Percentiles rank a stretch among this genome's conserved stretches.
These are phyloP conservation scores for Ophioceras dolichostomum DNA, from an alignment of 2,329 filamentous ascomycete genomes.

Conservation along the genomic window DNA sequence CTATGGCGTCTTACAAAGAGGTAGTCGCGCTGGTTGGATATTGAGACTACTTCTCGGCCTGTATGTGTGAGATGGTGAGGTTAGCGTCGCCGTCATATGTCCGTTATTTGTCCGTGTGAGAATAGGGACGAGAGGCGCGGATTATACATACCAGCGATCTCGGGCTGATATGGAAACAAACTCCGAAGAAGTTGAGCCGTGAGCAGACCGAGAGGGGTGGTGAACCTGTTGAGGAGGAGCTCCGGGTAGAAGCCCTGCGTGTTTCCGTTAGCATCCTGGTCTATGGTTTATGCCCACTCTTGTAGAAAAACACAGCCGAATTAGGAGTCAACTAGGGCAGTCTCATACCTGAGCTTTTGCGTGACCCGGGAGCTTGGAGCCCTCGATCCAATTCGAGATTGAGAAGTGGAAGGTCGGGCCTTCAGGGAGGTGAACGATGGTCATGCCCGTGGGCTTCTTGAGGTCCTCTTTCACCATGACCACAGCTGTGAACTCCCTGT, in stretches of 20 bases:
- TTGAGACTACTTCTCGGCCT: conserved; percentile 78
- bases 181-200: conserved; percentile 75
- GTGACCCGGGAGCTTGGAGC: conserved; percentile 78
- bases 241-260: conserved; percentile 22
- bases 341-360: too few species aligned
- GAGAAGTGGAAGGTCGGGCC: conserved; percentile 91
- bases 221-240: conserved; percentile 39
- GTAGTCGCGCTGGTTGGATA: conserved; percentile 93
- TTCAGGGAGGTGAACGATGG: conserved; percentile 69
- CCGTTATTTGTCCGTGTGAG: too few species aligned
- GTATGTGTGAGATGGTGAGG: too few species aligned
- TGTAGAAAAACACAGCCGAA: too few species aligned
- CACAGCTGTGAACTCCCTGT: conserved; percentile 72
- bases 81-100: too few species aligned
- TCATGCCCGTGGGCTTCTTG: conserved; percentile 72
- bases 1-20: conserved; percentile 86
- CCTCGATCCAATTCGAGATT: conserved; percentile 83
- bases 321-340: too few species aligned
- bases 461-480: conserved; percentile 80
- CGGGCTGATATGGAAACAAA: conserved; percentile 69
- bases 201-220: conserved; percentile 78
- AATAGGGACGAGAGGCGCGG: too few species aligned
- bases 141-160: conserved; percentile 51
- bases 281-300: too few species aligned
- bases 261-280: too few species aligned